A percentile compares a stretch with the other conserved stretches of the same genome.
Evolutionary conservation across 768 basidiomycete genomes (phyloP).

Genomic region (Boletus barrowsii): DNA sequence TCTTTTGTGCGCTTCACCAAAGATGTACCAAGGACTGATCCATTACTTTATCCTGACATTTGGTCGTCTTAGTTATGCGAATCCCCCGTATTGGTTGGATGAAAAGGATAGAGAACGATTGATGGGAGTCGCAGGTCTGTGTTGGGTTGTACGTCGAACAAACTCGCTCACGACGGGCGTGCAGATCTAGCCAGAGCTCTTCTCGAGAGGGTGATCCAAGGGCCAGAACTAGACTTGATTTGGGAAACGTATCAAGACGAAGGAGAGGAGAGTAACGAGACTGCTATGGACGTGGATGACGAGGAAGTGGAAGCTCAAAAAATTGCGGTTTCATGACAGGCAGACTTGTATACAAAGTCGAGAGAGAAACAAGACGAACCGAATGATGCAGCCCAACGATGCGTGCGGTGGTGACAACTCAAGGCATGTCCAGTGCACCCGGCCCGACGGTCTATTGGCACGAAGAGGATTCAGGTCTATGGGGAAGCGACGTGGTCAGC

Average conservation of each 20-base stretch:
- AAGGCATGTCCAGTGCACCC: constrained; percentile 14
- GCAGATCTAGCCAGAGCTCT: constrained; percentile 59
- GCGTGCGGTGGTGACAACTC: background rate
- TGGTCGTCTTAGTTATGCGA: constrained; percentile 70
- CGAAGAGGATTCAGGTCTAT: background rate
- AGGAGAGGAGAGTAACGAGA: constrained; percentile 37
- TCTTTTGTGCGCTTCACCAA: constrained; percentile 51
- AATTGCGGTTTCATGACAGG: constrained; percentile 16
- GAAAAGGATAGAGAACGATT: constrained; percentile 38
- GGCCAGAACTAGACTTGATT: constrained; percentile 64
- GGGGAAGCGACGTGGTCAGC: background rate
- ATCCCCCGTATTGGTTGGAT: constrained; percentile 59
- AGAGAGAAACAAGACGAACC: too few species aligned
- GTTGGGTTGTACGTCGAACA: background rate
- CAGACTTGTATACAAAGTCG: background rate
- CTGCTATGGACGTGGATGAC: constrained; percentile 50
- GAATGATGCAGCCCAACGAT: too few species aligned
- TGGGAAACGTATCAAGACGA: constrained; percentile 60
- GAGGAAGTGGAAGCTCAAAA: constrained; percentile 45
- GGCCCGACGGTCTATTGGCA: constrained; percentile 18
- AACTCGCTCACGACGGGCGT: constrained; percentile 4
- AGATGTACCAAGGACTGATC: constrained; percentile 57
- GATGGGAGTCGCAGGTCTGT: constrained; percentile 48
- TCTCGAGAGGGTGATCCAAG: constrained; percentile 66
- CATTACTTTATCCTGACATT: constrained; percentile 77